Base-by-base conservation (phyloP, 169 alveolate genomes). In the Besnoitia besnoiti region DNA sequence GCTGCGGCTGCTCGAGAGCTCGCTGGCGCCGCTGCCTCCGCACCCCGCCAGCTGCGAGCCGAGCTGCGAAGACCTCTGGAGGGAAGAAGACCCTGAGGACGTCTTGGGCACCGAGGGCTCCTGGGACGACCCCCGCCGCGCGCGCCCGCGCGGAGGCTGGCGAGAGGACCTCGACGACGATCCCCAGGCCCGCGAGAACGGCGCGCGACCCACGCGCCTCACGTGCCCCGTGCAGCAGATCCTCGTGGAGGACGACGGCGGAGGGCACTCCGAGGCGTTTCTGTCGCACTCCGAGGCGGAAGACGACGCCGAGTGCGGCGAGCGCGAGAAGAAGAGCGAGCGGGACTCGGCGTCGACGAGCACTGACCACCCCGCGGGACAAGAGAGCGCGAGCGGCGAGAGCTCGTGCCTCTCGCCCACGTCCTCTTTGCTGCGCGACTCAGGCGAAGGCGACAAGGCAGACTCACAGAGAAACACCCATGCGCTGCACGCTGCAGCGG, bases 231-330 rank as follows among this genome's bases (percentile, higher is more conserved):
- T 73, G 1, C 82, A 19, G 46, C 82, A 73, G 46, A n/a, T 35
- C 12, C 82, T 16, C 24, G 39, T 73, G 14, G 82, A 73, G 27
- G 82, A 73, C 46, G 82, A 73, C 46, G 82, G 82, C 82, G 82
- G 82, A n/a, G 12, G 67, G 5, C 67, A 21, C 33, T 55, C 67
- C 4, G 67, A 55, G 67, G 67, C 12, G 33, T 55, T 55, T 16
- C 67, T 55, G 7, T 55, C 67, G n/a, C 30, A 55, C 67, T 55
- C 67, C 12, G 67, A 55, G 67, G 67, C 67, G 67, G 67, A 55
- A 16, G 5, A 21, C 67, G 67, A 55, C 67, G 24, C 3, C 67
- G 67, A 55, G n/a, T n/a, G n/a, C n/a, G n/a, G n/a, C n/a, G n/a
- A 5, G 24, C 30, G 67, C 67, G 24, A n/a, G 67, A n/a, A 55